phyloP scores from a whole-genome alignment of 345 rosid species.

The Kernera saxatilis region DNA sequence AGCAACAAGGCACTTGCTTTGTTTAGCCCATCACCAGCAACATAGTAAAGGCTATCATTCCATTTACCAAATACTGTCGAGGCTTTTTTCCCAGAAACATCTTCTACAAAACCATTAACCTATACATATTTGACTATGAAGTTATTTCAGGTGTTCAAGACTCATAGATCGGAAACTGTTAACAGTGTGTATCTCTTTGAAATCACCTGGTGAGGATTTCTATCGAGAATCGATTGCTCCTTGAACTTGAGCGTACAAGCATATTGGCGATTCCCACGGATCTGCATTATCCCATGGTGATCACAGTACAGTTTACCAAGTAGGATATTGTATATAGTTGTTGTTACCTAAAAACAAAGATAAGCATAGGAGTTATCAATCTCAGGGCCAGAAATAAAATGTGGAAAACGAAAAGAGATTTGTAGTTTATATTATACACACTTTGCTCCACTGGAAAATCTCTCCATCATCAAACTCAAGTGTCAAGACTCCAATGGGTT shows the following conservation, averaged over 20 bases:
- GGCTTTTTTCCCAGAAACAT: slow-evolving; percentile 51
- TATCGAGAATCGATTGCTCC: slow-evolving; percentile 80
- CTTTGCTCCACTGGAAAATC: slow-evolving; percentile 95
- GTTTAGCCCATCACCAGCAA: slow-evolving; percentile 41
- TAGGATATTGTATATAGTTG: slow-evolving; percentile 81
- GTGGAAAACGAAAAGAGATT: neutral
- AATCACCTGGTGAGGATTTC: slow-evolving; percentile 87
- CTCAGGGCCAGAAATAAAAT: neutral
- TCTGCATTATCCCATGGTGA: slow-evolving; percentile 89
- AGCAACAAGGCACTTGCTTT: slow-evolving; percentile 52
- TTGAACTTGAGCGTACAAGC: slow-evolving; percentile 91
- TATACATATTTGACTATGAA: slow-evolving; percentile 6
- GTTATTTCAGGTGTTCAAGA: neutral
- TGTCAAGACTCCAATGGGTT: slow-evolving; percentile 81
- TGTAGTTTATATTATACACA: slow-evolving; percentile 10
- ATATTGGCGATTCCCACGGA: slow-evolving; percentile 67
- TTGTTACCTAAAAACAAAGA: slow-evolving; percentile 62
- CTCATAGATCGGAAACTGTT: neutral
- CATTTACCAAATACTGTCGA: slow-evolving; percentile 85
- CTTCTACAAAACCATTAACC: slow-evolving; percentile 92
- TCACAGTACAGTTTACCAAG: slow-evolving; percentile 87
- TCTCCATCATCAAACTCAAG: slow-evolving; percentile 97
- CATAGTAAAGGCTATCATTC: slow-evolving; percentile 79
- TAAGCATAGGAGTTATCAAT: neutral
- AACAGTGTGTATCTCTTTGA: neutral